Conservation (phyloP, 108 stramenopile species). For the Schizochytrium sp. region DNA sequence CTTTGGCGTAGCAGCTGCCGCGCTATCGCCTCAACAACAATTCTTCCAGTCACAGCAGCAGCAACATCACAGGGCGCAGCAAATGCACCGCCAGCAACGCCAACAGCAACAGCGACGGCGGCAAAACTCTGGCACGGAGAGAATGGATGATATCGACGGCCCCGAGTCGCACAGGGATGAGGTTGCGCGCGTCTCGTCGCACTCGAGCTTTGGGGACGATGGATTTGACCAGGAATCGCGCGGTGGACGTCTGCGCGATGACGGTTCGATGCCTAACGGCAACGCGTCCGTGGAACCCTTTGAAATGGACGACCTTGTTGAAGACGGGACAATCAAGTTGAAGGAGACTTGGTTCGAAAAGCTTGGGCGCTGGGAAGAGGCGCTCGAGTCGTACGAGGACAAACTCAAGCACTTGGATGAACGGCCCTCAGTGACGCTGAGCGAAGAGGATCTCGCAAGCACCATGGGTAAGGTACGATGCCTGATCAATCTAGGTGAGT, state of each 20-base stretch:
- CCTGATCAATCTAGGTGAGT: constrained; percentile 84
- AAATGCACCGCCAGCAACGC: background rate
- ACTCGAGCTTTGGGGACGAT: no score
- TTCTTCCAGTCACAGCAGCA: background rate
- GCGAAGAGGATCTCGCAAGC: background rate
- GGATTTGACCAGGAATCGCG: no score
- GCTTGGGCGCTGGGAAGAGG: constrained; percentile 87
- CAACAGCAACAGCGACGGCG: background rate
- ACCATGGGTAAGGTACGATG: constrained; percentile 76
- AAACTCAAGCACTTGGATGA: constrained; percentile 61
- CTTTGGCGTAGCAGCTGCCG: background rate
- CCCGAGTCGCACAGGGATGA: no score
- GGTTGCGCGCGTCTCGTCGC: no score
- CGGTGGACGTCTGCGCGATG: no score
- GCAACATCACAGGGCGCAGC: background rate
- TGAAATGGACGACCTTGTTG: background rate
- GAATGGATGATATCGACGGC: no score
- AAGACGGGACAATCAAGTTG: constrained; percentile 37
- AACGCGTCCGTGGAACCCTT: background rate
- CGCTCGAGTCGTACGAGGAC: constrained; percentile 67
- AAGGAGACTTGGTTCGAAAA: constrained; percentile 88
- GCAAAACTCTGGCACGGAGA: background rate
- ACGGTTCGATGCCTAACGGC: no score
- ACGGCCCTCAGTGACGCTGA: constrained; percentile 72
- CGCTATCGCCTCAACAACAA: background rate